phyloP scores from a whole-genome alignment of 2,329 filamentous ascomycete genomes.

The Aspergillus cejpii region DNA sequence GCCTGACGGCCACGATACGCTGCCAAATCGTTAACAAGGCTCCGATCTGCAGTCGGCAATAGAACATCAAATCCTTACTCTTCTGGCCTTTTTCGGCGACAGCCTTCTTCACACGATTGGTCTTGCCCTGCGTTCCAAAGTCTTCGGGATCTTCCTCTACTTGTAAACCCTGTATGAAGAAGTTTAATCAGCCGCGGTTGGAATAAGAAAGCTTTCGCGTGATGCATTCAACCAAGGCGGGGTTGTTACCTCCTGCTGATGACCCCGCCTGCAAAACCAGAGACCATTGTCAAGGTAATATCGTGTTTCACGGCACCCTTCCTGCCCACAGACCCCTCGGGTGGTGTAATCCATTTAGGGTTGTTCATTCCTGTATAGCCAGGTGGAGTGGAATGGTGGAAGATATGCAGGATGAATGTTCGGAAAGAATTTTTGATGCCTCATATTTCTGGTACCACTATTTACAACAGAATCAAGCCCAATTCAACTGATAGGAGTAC shows the following conservation, averaged over 20 bases:
- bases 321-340: conserved; percentile 48
- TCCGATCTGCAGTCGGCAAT: neutral
- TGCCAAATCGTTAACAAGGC: conserved; percentile 45
- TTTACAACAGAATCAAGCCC: too few relatives aligned
- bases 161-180: conserved; percentile 34
- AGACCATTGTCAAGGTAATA: conserved; percentile 71
- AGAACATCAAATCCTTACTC: conserved; percentile 31
- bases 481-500: too few relatives aligned
- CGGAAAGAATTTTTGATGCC: neutral
- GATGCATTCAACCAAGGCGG: conserved; percentile 5
- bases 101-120: conserved; percentile 50
- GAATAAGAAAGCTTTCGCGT: conserved; percentile 10
- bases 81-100: conserved; percentile 48
- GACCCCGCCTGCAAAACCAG: conserved; percentile 72
- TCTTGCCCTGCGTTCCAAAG: conserved; percentile 57
- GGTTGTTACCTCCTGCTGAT: conserved; percentile 63
- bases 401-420: neutral
- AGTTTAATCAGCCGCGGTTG: neutral
- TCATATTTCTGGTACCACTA: neutral
- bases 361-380: conserved; percentile 24
- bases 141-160: conserved; percentile 60
- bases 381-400: neutral
- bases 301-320: conserved; percentile 62
- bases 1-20: conserved; percentile 59
- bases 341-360: conserved; percentile 40